Evolutionary conservation across 2,329 filamentous ascomycete genomes (phyloP).

Genomic region (Fusarium palustre): DNA sequence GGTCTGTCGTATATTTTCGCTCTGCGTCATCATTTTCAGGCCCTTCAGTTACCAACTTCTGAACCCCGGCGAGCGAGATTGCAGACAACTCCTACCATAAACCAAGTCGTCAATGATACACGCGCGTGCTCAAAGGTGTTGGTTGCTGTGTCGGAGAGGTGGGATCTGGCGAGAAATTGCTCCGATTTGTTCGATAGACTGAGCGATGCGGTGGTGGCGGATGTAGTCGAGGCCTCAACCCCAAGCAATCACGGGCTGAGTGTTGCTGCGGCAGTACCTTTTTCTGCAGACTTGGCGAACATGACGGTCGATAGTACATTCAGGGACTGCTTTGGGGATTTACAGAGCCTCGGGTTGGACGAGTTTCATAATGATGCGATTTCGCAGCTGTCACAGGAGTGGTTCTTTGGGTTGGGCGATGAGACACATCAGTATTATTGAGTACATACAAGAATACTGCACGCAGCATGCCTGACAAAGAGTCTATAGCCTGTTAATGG

Average conservation of each 20-base stretch:
- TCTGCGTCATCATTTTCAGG: conserved; percentile 55
- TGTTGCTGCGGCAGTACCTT: conserved; percentile 18
- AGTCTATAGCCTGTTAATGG: not conserved
- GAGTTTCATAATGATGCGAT: conserved; percentile 45
- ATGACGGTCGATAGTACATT: conserved; percentile 55
- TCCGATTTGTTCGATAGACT: conserved; percentile 58
- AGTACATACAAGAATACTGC: not conserved
- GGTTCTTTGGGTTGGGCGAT: conserved; percentile 39
- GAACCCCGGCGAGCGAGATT: conserved; percentile 33
- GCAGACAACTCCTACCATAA: conserved; percentile 52
- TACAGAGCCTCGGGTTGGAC: conserved; percentile 40
- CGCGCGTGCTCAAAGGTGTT: conserved; percentile 59
- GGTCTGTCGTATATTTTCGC: conserved; percentile 59
- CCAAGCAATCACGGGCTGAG: not conserved
- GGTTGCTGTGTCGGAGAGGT: conserved; percentile 58
- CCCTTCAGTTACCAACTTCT: conserved; percentile 31
- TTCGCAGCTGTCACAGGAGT: conserved; percentile 43
- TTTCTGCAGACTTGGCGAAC: conserved; percentile 24
- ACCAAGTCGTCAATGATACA: conserved; percentile 57
- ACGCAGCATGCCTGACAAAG: not conserved
- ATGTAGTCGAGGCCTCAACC: conserved; percentile 50
- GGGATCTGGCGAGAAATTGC: conserved; percentile 55
- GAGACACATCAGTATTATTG: conserved; percentile 34
- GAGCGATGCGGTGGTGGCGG: conserved; percentile 56
- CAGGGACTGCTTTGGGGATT: conserved; percentile 53